phyloP scores from a whole-genome alignment of 1,284 basidiomycete genomes.

The Golubevia sp. region DNA sequence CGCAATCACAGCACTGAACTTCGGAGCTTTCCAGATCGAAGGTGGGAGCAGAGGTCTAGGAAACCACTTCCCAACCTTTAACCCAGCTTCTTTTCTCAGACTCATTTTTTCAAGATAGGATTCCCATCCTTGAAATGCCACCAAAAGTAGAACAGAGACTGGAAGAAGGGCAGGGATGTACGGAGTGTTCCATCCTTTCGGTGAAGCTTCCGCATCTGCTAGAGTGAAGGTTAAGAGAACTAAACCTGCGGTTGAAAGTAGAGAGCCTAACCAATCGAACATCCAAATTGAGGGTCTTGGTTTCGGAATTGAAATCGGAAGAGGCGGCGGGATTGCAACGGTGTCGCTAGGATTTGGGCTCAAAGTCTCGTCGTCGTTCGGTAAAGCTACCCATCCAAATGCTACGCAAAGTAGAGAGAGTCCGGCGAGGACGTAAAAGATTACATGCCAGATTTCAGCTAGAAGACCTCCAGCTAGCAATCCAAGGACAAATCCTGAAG shows the following conservation, averaged over 20 bases:
- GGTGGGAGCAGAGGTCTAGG: slow-evolving; percentile 41
- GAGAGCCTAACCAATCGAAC: slow-evolving; percentile 45
- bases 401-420: slow-evolving; percentile 15
- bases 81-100: no score
- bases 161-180: slow-evolving; percentile 35
- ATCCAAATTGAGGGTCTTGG: slow-evolving; percentile 10
- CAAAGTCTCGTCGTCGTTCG: background rate
- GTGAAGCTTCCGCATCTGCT: slow-evolving; percentile 32
- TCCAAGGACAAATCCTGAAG: slow-evolving; percentile 35
- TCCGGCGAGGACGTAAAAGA: slow-evolving; percentile 30
- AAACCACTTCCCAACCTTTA: background rate
- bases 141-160: slow-evolving; percentile 19
- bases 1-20: slow-evolving; percentile 23
- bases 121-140: slow-evolving; percentile 35
- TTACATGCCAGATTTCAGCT: slow-evolving; percentile 21
- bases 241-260: slow-evolving; percentile 33
- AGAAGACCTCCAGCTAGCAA: slow-evolving; percentile 41
- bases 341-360: background rate
- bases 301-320: background rate
- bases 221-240: slow-evolving; percentile 44
- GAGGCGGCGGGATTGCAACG: background rate
- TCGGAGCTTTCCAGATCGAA: slow-evolving; percentile 35
- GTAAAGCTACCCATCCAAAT: slow-evolving; percentile 26
- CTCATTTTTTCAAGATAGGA: slow-evolving; percentile 27
- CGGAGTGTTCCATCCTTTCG: slow-evolving; percentile 33